Percentiles rank a stretch among this genome's conserved stretches.
phyloP scores from a whole-genome alignment of 176 grass and related monocot species.

The Poa annua region DNA sequence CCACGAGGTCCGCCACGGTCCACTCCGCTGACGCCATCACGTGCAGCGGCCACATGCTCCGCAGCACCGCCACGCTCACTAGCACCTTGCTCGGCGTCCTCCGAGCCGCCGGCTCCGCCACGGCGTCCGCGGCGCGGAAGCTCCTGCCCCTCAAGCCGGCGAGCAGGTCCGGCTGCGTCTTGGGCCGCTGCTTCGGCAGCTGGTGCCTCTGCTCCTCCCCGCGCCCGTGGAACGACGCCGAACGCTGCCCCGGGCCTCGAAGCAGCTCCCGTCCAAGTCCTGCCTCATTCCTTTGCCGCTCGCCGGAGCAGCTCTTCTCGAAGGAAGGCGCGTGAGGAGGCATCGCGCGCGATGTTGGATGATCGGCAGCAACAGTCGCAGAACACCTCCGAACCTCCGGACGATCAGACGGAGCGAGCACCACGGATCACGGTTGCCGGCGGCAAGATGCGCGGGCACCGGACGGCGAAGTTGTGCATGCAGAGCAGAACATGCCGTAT shows the following conservation, averaged over 20 bases:
- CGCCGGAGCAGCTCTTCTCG: constrained; percentile 30
- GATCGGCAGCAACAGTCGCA: neutral
- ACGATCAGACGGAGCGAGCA: neutral
- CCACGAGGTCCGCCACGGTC: constrained; percentile 74
- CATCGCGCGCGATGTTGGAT: neutral
- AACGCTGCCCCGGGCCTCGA: constrained; percentile 41
- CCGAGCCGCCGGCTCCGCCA: neutral
- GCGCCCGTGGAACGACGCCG: constrained; percentile 70
- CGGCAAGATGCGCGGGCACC: constrained; percentile 15
- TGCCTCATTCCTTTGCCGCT: constrained; percentile 25
- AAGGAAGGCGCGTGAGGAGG: constrained; percentile 42
- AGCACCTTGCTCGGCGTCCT: constrained; percentile 77
- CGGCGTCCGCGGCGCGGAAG: constrained; percentile 12
- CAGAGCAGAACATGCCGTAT: constrained; percentile 36
- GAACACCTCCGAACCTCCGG: neutral
- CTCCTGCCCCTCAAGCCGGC: constrained; percentile 33
- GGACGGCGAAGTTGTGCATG: constrained; percentile 17
- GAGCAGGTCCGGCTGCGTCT: constrained; percentile 77
- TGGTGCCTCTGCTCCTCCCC: constrained; percentile 38
- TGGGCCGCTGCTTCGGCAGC: constrained; percentile 54
- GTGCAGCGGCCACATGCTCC: constrained; percentile 84
- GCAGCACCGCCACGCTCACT: constrained; percentile 81
- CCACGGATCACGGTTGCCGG: constrained; percentile 13
- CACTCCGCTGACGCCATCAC: constrained; percentile 82
- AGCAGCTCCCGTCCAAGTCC: neutral